Base-by-base conservation (phyloP, 805 yeast species). In the Yarrowia yakushimensis region DNA sequence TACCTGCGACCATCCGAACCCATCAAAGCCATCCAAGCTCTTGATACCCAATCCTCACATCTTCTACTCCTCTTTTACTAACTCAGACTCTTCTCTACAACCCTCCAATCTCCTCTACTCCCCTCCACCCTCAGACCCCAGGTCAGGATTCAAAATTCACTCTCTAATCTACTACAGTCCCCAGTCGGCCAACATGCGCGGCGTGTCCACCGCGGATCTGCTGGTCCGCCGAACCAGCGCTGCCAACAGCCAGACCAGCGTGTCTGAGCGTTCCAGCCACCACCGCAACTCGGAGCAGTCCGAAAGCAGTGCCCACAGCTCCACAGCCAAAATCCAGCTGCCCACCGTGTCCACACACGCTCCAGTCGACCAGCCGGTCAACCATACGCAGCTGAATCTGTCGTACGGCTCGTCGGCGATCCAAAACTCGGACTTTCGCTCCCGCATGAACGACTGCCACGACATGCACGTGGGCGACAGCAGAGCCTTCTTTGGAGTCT, bases 101-200 rank as follows among this genome's bases (percentile, higher is more conserved):
- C n/a, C n/a, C n/a, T n/a, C n/a, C n/a, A n/a, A n/a, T n/a, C n/a
- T n/a, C n/a, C n/a, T n/a, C n/a, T n/a, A n/a, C n/a, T n/a, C n/a
- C 6, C 18, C 45, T 4, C 48, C 13, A 5, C 22, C n/a, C n/a
- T n/a, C n/a, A n/a, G n/a, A n/a, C n/a, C n/a, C n/a, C n/a, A n/a
- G n/a, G n/a, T n/a, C n/a, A n/a, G n/a, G n/a, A n/a, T n/a, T n/a
- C 57, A 48, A 22, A 48, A 48, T 48, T 48, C 57, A 48, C 41
- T 48, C 57, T 23, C 41, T 48, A 23, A 8, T 48, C 30, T 48
- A 48, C 41, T 48, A 48, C 41, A 33, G 30, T 11, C 57, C 57
- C 11, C 57, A 31, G 12, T 48, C 57, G 28, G 42, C 41, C 41
- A 34, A 31, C 31, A 48, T 31, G 57, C 39, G 57, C 33, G 52